Percentiles rank a stretch among this genome's conserved stretches.
Evolutionary conservation across 108 stramenopile species (phyloP).

Genomic region (Skeletonema potamos): DNA sequence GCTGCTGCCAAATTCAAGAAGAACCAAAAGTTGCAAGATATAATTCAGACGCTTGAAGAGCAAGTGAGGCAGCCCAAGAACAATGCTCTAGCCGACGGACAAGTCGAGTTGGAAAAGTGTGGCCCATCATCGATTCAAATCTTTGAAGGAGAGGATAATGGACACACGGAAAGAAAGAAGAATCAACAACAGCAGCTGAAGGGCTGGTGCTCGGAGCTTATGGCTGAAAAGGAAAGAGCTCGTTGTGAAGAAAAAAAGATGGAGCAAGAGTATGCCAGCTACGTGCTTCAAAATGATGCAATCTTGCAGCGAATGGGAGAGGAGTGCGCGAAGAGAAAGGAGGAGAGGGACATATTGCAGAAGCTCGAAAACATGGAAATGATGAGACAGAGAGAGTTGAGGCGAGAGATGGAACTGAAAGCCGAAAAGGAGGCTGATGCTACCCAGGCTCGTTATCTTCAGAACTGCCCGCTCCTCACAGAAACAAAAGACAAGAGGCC

Average conservation of each 20-base stretch:
- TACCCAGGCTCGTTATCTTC: conserved; percentile 23
- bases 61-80: conserved; percentile 44
- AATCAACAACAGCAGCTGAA: conserved; percentile 43
- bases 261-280: conserved; percentile 27
- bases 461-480: conserved; percentile 27
- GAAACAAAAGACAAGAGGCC: conserved; percentile 35
- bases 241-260: conserved; percentile 22
- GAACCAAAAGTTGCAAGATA: conserved; percentile 26
- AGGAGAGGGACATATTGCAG: conserved; percentile 24
- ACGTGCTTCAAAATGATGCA: conserved; percentile 32
- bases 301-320: conserved; percentile 21
- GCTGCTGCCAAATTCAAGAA: conserved; percentile 17
- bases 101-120: conserved; percentile 24
- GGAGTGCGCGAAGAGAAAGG: not conserved
- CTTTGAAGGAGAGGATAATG: conserved; percentile 41
- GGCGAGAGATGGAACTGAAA: conserved; percentile 20
- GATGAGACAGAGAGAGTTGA: conserved; percentile 16
- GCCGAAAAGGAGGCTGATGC: conserved; percentile 27
- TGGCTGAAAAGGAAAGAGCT: conserved; percentile 34
- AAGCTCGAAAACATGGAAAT: conserved; percentile 41
- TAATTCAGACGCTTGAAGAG: conserved; percentile 27
- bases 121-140: conserved; percentile 44
- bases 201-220: conserved; percentile 29
- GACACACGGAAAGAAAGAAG: conserved; percentile 24
- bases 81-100: conserved; percentile 40